Evolutionary conservation across 1,139 yeast genomes (phyloP).

Genomic region (Saccharomyces pastorianus): DNA sequence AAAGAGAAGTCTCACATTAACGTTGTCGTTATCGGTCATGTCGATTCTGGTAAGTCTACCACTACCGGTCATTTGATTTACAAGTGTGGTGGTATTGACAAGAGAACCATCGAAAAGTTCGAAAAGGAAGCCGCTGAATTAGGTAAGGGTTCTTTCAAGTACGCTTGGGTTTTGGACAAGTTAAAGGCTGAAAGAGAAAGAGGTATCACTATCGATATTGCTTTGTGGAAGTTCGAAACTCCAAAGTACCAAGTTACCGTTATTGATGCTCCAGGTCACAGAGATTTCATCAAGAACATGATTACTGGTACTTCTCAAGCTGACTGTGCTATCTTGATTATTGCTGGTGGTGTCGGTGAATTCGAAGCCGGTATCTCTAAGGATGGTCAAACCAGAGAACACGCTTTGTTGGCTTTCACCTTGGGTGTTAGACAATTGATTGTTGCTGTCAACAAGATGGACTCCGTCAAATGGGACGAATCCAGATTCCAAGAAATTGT

Average conservation of each 20-base stretch:
- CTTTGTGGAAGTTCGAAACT: conserved; percentile 94
- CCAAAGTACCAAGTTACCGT: conserved; percentile 90
- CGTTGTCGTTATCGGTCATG: conserved; percentile 99
- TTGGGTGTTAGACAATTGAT: conserved; percentile 92
- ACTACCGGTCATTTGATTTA: conserved; percentile 97
- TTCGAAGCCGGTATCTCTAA: conserved; percentile 98
- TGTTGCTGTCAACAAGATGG: conserved; percentile 93
- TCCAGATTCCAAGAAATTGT: conserved; percentile 70
- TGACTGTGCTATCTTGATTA: conserved; percentile 92
- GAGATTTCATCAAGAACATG: conserved; percentile 95
- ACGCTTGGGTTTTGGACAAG: conserved; percentile 96
- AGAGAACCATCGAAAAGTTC: conserved; percentile 97
- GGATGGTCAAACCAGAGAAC: conserved; percentile 99
- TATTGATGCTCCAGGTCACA: conserved; percentile 94
- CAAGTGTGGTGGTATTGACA: conserved; percentile 89
- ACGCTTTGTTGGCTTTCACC: conserved; percentile 93
- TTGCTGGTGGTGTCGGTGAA: conserved; percentile 97
- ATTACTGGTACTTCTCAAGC: conserved; percentile 94
- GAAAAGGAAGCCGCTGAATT: conserved; percentile 98
- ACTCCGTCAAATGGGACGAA: conserved; percentile 81
- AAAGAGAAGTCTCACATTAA: conserved; percentile 91
- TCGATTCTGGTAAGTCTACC: conserved; percentile 98
- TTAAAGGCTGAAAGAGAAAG: conserved; percentile 95
- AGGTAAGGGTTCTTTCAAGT: conserved; percentile 97
- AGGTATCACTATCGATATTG: conserved; percentile 93